Evolutionary conservation across 768 basidiomycete genomes (phyloP), one percentile per base, ranked within the genome.

Genomic region (Mycena crocata): DNA sequence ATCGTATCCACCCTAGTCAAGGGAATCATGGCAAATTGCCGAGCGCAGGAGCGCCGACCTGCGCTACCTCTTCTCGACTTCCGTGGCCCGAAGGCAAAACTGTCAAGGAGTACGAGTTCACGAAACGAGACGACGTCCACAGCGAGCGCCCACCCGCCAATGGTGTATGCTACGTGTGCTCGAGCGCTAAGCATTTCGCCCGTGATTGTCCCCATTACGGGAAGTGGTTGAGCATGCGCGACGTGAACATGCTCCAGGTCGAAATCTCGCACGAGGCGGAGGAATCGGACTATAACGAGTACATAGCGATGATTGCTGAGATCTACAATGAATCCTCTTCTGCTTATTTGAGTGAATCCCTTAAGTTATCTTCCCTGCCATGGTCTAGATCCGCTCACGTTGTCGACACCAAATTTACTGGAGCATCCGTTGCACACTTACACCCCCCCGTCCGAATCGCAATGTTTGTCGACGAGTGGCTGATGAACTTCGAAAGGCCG

Each of bases 121-220:
- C 2, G 21, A 26, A n/a, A 17, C 28, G 60, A 1, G 66, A 67
- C 42, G 60, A 61, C 6, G 46, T 55, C 0, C 48, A 37, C 40
- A 67, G 66, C 32, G 39, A 37, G 1, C 34, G 46, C 1, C 1
- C 60, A 1, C 66, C 59, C 0, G 10, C 34, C 3, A 63, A 61
- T 13, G 68, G 72, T 0, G 24, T 17, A 0, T 76, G 74, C 42
- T 73, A 59, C 26, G 48, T 76, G 0, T 76, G 75, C 24, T 67
- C 71, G 2, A 76, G 75, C 55, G 37, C 67, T 0, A 65, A 68
- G 0, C 75, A 76, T 26, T 73, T 64, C 32, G 66, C 50, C 0
- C 45, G 70, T 2, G 72, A 74, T 19, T 76, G 75, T 26, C 64
- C 71, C 0, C 72, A 76, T 23, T 73, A 70, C 40, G 65, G 70